Evolutionary conservation across 2,329 filamentous ascomycete genomes (phyloP).

Genomic region (Balansia obtecta): DNA sequence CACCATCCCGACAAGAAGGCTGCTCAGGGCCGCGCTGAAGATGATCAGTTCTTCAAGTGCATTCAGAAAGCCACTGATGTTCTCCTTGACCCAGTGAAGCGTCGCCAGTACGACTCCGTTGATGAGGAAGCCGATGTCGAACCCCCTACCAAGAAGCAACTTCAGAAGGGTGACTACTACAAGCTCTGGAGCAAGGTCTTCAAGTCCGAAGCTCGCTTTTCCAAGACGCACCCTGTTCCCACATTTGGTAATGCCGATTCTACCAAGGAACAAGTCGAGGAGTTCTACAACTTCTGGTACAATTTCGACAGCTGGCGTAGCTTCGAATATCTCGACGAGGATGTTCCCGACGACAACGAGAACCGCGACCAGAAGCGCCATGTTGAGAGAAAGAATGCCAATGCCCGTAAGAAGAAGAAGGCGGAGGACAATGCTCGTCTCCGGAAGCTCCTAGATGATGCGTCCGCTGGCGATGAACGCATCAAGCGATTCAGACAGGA

Average conservation of each 20-base stretch:
- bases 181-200: slow-evolving; percentile 89
- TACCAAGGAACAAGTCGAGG: slow-evolving; percentile 78
- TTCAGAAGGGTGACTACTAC: slow-evolving; percentile 80
- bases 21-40: slow-evolving; percentile 71
- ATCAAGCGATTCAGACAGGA: slow-evolving; percentile 96
- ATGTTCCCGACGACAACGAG: slow-evolving; percentile 97
- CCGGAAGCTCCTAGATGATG: slow-evolving; percentile 79
- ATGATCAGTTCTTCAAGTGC: slow-evolving; percentile 99
- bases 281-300: slow-evolving; percentile 99
- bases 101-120: slow-evolving; percentile 91
- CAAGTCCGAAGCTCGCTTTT: slow-evolving; percentile 86
- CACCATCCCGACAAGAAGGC: slow-evolving; percentile 99
- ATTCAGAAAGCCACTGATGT: slow-evolving; percentile 97
- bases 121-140: slow-evolving; percentile 89
- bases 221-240: slow-evolving; percentile 79
- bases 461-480: slow-evolving; percentile 73
- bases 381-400: slow-evolving; percentile 96
- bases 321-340: slow-evolving; percentile 97
- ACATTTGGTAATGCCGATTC: slow-evolving; percentile 73
- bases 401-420: slow-evolving; percentile 98
- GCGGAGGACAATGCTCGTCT: slow-evolving; percentile 89
- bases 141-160: slow-evolving; percentile 83
- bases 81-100: slow-evolving; percentile 80
- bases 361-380: slow-evolving; percentile 98
- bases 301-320: slow-evolving; percentile 97